These are phyloP conservation scores for Pyropia haitanensis DNA, from an alignment of 23 red algal genomes.

Conservation along the genomic window DNA sequence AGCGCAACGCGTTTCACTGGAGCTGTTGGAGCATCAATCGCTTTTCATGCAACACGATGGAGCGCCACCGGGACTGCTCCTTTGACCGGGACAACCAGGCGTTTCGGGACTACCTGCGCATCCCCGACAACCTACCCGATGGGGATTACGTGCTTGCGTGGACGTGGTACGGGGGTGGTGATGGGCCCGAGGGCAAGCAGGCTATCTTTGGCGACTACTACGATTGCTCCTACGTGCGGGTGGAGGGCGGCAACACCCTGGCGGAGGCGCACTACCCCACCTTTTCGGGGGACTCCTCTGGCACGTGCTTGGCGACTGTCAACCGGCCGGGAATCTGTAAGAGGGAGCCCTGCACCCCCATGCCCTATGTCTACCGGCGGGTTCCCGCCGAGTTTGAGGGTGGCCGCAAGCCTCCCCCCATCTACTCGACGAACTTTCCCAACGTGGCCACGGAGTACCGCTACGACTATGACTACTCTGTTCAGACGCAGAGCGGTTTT, in stretches of 20 bases:
- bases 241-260: conserved; percentile 15
- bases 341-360: too few species aligned
- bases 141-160: conserved; percentile 49
- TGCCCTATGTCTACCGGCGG: too few species aligned
- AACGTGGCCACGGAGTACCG: too few species aligned
- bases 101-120: conserved; percentile 20
- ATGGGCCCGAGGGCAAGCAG: conserved; percentile 3
- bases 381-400: too few species aligned
- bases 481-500: too few species aligned
- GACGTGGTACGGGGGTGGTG: conserved; percentile 46
- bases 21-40: neutral
- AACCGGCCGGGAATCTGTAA: too few species aligned
- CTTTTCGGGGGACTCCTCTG: neutral
- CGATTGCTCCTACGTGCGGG: conserved; percentile 25
- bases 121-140: conserved; percentile 38
- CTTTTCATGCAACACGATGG: conserved; percentile 13
- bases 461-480: too few species aligned
- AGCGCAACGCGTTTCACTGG: too few species aligned
- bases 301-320: too few species aligned
- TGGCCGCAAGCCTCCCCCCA: too few species aligned
- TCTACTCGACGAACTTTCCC: too few species aligned
- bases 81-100: conserved; percentile 19
- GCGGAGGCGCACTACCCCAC: conserved; percentile 14
- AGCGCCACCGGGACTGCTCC: neutral
- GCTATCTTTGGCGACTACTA: conserved; percentile 47